Base-by-base conservation (phyloP, 148 eudicot species). In the Fagopyrum tataricum region DNA sequence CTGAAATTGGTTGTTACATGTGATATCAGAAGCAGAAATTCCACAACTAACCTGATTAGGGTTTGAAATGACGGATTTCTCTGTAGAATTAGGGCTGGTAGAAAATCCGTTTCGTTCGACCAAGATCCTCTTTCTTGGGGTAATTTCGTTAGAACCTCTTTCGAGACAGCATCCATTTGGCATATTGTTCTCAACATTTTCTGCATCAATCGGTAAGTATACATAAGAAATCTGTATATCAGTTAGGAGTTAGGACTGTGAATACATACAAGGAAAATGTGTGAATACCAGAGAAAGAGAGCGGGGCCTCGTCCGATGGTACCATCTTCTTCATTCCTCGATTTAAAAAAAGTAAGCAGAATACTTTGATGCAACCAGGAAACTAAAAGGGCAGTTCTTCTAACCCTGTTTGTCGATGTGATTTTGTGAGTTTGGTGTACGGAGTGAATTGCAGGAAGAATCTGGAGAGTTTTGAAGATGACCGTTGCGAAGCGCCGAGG, bases 51-150 rank as follows among this genome's bases (percentile, higher is more conserved):
- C 49, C 49, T 46, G 12, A 67, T 61, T 75, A 74, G 64, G 15
- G 18, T 73, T 71, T 14, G 76, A 37, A 37, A 49, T 40, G 24
- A 14, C 58, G 6, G 66, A 41, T 18, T 21, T 37, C 26, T 61
- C 67, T 21, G 26, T 37, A 10, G 67, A 15, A 61, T 61, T 15
- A 61, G 24, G 39, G 49, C 49, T 8, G 21, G 67, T n/a, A 41
- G 72, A 74, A 71, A 31, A 40, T 72, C 80, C 85, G n/a, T 83
- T 82, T 75, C 86, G 81, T 74, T 88, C 96, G 2, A 77, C 73
- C 66, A 91, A 72, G 53, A 91, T 73, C 80, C 82, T 91, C 81
- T 80, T 85, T 72, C 81, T 85, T 18, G 83, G 82, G 53, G 67
- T 44, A 73, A 76, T 58, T 47, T 76, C 79, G 72, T 21, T 64